These are phyloP conservation scores for Mycena chlorophos DNA, from an alignment of 768 basidiomycete genomes.

Conservation along the genomic window DNA sequence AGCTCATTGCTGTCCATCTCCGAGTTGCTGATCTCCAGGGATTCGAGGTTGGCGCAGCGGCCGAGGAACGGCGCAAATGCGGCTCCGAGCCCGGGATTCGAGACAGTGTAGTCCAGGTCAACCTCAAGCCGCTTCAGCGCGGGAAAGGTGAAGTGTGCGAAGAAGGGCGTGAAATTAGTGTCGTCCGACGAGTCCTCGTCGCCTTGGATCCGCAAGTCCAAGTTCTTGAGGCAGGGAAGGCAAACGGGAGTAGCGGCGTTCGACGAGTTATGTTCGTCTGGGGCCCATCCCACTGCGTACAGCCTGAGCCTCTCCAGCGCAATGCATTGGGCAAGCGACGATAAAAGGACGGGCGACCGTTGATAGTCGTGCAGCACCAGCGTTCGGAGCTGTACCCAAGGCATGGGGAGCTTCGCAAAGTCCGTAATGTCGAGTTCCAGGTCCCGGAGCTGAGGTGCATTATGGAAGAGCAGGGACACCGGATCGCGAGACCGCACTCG, in stretches of 20 bases:
- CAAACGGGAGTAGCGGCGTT: not conserved
- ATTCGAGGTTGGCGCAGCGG: not conserved
- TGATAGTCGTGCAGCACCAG: not conserved
- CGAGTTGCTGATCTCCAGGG: not conserved
- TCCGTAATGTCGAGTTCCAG: not conserved
- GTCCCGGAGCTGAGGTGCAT: not conserved
- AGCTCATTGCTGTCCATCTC: not conserved
- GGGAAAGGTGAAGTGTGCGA: not conserved
- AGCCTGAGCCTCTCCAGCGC: not conserved
- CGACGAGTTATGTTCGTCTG: not conserved
- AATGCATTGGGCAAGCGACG: not conserved
- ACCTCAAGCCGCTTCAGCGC: not conserved
- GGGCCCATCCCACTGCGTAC: too few species aligned
- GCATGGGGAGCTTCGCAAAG: not conserved
- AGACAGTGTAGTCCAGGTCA: not conserved
- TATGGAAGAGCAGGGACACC: not conserved
- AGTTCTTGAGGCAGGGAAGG: not conserved
- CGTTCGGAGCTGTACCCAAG: not conserved
- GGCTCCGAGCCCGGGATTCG: not conserved
- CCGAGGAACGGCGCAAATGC: not conserved
- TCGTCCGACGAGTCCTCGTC: too few species aligned
- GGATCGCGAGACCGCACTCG: not conserved
- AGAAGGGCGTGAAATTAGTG: not conserved
- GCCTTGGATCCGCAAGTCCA: not conserved
- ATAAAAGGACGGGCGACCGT: not conserved